Evolutionary conservation across 2,329 filamentous ascomycete genomes (phyloP).

Genomic region (Nakataea oryzae): DNA sequence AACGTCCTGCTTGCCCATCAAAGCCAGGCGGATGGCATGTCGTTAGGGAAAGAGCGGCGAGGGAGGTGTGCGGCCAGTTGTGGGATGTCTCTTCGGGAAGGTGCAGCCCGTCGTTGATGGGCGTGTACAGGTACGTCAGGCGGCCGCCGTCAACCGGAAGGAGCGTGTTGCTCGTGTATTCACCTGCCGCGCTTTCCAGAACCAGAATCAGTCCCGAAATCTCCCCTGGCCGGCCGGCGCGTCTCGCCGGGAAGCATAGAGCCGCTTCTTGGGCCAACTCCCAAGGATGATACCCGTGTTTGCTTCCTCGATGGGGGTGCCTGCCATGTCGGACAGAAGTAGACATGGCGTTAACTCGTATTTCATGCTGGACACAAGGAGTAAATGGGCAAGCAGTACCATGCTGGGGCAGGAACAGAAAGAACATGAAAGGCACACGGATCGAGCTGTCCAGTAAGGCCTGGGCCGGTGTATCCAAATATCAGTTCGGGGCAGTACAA

Average conservation of each 20-base stretch:
- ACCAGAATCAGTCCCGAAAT: constrained; percentile 15
- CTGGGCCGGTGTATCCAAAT: constrained; percentile 5
- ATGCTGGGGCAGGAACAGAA: background rate
- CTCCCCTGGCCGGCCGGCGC: constrained; percentile 14
- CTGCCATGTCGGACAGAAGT: constrained; percentile 14
- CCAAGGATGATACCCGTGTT: constrained; percentile 10
- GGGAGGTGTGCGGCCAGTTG: background rate
- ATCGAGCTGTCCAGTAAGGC: constrained; percentile 9
- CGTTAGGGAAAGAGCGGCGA: background rate
- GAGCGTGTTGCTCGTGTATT: constrained; percentile 15
- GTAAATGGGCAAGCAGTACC: background rate
- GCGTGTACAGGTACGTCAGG: constrained; percentile 6
- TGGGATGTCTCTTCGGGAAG: constrained; percentile 8
- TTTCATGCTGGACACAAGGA: constrained; percentile 8
- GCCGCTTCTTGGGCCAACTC: constrained; percentile 13
- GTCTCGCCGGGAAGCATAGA: constrained; percentile 13
- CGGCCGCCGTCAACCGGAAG: constrained; percentile 16
- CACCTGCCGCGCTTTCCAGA: constrained; percentile 14
- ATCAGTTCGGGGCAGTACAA: background rate
- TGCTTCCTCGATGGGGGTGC: constrained; percentile 7
- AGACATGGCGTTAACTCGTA: constrained; percentile 14
- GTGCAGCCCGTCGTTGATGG: constrained; percentile 8
- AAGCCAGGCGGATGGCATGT: background rate
- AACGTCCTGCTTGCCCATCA: background rate
- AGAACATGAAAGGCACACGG: constrained; percentile 7